Percentiles rank a stretch among this genome's conserved stretches.
phyloP scores from a whole-genome alignment of 192 early-diverging fungal genomes.

The Linnemannia hyalina region DNA sequence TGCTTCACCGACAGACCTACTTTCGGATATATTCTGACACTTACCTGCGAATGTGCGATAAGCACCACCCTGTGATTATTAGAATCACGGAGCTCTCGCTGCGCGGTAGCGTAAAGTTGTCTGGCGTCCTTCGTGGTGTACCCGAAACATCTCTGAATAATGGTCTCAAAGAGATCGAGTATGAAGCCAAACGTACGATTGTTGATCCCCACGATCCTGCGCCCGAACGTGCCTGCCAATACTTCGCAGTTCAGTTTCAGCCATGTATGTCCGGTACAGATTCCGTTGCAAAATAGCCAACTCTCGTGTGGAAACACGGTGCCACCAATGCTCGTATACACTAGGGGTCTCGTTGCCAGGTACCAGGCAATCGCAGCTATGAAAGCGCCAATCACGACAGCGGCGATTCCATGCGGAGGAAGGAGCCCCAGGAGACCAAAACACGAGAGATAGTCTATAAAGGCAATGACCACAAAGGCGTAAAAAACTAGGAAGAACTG shows the following conservation, averaged over 20 bases:
- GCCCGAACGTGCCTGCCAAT: conserved; percentile 1
- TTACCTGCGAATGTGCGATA: conserved; percentile 20
- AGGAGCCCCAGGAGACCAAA: not conserved
- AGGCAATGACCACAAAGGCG: no score
- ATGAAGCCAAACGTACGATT: conserved; percentile 14
- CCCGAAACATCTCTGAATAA: not conserved
- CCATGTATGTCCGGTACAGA: conserved; percentile 1
- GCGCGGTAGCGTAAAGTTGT: not conserved
- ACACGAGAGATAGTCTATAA: no score
- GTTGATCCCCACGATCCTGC: conserved; percentile 13
- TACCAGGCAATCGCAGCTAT: not conserved
- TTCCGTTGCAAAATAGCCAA: conserved; percentile 8
- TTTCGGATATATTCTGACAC: not conserved
- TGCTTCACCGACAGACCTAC: no score
- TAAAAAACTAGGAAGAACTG: no score
- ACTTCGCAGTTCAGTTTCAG: conserved; percentile 13
- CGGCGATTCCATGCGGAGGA: not conserved
- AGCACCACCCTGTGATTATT: conserved; percentile 9
- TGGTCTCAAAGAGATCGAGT: not conserved
- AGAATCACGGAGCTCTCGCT: not conserved
- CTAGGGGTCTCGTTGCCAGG: not conserved
- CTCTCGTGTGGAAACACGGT: not conserved
- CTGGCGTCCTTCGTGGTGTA: conserved; percentile 4
- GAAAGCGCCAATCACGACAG: not conserved
- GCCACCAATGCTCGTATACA: not conserved